A percentile compares a stretch with the other conserved stretches of the same genome.
Conservation (phyloP, 192 early-diverging fungal genomes). For the Coemansia sp. region DNA sequence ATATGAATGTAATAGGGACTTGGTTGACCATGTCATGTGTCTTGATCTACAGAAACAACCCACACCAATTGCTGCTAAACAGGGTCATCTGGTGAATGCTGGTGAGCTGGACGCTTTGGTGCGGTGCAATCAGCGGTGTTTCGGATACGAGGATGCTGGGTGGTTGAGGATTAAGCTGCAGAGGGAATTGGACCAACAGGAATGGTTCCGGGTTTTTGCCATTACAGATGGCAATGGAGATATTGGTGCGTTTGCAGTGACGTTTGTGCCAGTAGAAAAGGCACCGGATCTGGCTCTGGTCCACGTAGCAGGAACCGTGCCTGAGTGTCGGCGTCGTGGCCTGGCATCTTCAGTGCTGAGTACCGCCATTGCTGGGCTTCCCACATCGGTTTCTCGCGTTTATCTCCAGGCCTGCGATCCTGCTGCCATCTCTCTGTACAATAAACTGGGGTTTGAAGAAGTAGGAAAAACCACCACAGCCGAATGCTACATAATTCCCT, state of each 20-base stretch:
- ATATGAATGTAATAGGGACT: constrained; percentile 11
- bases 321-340: constrained; percentile 11
- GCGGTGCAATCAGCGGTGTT: constrained; percentile 18
- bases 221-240: neutral
- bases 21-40: constrained; percentile 25
- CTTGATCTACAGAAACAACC: neutral
- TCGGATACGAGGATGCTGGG: constrained; percentile 14
- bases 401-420: constrained; percentile 25
- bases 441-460: constrained; percentile 15
- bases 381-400: constrained; percentile 1
- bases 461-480: constrained; percentile 10
- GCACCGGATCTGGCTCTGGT: constrained; percentile 16
- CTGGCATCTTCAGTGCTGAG: constrained; percentile 13
- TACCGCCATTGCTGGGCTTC: constrained; percentile 3
- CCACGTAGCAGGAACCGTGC: constrained; percentile 18
- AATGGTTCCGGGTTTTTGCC: constrained; percentile 8
- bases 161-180: constrained; percentile 30
- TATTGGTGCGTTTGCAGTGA: constrained; percentile 18
- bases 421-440: constrained; percentile 16
- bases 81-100: neutral
- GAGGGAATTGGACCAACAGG: constrained; percentile 11
- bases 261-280: constrained; percentile 18
- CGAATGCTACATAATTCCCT: neutral
- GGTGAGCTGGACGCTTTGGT: neutral
- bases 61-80: neutral